Evolutionary conservation across 2,329 filamentous ascomycete species (phyloP).

Genomic region (Rhinocladiella mackenziei): DNA sequence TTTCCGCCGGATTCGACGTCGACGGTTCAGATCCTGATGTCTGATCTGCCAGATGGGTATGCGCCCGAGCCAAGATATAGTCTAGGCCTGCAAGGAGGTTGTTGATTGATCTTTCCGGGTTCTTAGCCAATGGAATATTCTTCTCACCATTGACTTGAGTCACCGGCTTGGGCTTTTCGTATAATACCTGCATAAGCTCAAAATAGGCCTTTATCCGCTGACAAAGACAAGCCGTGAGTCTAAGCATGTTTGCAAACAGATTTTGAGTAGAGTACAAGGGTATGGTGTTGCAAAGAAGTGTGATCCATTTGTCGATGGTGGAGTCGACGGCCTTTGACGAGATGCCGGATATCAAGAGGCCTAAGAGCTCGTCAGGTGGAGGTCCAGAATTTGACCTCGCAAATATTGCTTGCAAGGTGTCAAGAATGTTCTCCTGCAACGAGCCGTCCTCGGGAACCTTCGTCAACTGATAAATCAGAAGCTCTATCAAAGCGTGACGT

Average conservation of each 20-base stretch:
- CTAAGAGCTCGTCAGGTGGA: conserved; percentile 64
- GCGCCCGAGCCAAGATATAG: conserved; percentile 79
- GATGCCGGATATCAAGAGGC: conserved; percentile 77
- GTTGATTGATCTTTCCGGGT: conserved; percentile 52
- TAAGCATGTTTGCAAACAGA: conserved; percentile 78
- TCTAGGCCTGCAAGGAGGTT: conserved; percentile 89
- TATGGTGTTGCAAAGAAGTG: conserved; percentile 76
- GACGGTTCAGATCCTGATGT: conserved; percentile 9
- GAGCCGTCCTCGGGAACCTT: conserved; percentile 9
- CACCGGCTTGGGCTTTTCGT: conserved; percentile 41
- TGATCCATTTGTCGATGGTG: conserved; percentile 87
- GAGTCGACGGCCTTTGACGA: conserved; percentile 67
- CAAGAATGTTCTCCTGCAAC: conserved; percentile 22
- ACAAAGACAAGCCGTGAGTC: conserved; percentile 85
- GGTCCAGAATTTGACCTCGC: conserved; percentile 13
- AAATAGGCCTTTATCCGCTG: conserved; percentile 71
- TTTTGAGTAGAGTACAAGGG: conserved; percentile 79
- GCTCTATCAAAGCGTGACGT: conserved; percentile 11
- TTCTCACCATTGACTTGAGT: conserved; percentile 8
- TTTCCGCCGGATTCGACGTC: conserved; percentile 49
- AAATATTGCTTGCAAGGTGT: conserved; percentile 25
- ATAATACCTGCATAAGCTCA: conserved; percentile 62
- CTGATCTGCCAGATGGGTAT: conserved; percentile 66
- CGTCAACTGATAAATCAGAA: conserved; percentile 21
- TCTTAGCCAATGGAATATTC: conserved; percentile 23